Evolutionary conservation across 1,284 basidiomycete genomes (phyloP).

Genomic region (Cryptococcus sp.): DNA sequence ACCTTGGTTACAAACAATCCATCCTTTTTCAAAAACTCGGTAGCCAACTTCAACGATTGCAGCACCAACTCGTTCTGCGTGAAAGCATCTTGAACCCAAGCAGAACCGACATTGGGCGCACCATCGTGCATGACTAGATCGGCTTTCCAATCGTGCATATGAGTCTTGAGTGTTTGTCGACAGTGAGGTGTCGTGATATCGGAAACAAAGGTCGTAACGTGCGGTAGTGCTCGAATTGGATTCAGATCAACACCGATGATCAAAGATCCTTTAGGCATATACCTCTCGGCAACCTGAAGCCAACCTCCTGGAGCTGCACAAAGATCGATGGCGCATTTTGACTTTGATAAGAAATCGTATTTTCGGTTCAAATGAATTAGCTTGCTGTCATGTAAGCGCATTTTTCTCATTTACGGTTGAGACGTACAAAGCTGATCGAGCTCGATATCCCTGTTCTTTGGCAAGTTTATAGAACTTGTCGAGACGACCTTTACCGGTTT

Average conservation of each 20-base stretch:
- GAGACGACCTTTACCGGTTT: conserved; percentile 74
- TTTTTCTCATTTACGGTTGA: neutral
- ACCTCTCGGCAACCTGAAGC: conserved; percentile 97
- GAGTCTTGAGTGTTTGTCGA: conserved; percentile 76
- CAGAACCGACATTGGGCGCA: conserved; percentile 98
- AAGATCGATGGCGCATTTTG: conserved; percentile 94
- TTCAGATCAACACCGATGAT: conserved; percentile 98
- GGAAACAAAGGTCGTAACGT: conserved; percentile 84
- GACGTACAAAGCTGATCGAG: conserved; percentile 85
- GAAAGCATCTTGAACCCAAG: conserved; percentile 99
- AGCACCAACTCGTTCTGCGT: conserved; percentile 95
- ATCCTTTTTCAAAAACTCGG: conserved; percentile 90
- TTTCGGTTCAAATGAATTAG: conserved; percentile 99
- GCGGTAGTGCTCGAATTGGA: conserved; percentile 92
- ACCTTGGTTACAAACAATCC: conserved; percentile 98
- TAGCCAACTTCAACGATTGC: conserved; percentile 92
- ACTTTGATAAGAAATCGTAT: conserved; percentile 84
- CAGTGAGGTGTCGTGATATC: conserved; percentile 95
- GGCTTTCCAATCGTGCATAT: conserved; percentile 99
- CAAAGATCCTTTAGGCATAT: conserved; percentile 92
- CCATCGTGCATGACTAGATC: conserved; percentile 99
- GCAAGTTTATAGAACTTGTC: conserved; percentile 85
- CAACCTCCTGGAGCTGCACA: conserved; percentile 99
- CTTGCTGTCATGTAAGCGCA: conserved; percentile 58
- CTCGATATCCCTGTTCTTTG: conserved; percentile 94